Evolutionary conservation across 768 basidiomycete genomes (phyloP).

Genomic region (Mycena vitilis): DNA sequence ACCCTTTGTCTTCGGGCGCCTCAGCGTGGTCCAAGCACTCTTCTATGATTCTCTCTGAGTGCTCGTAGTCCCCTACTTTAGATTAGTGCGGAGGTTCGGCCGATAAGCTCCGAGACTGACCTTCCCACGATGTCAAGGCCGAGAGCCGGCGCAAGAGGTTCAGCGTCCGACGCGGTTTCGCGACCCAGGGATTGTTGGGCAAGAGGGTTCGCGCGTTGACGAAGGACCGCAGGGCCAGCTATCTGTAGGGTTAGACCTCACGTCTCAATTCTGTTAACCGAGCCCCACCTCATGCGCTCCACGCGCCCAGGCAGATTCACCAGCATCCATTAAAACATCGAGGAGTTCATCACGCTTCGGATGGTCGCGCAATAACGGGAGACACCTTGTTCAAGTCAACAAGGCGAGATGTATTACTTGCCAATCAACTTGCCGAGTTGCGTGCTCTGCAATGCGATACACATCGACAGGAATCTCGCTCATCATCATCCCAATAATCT

Average conservation of each 20-base stretch:
- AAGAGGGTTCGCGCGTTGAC: slow-evolving; percentile 68
- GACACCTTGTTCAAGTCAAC: slow-evolving; percentile 56
- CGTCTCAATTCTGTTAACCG: too few species aligned
- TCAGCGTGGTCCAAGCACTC: slow-evolving; percentile 65
- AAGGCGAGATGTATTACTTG: neutral
- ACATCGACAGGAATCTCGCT: slow-evolving; percentile 71
- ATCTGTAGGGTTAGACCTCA: neutral
- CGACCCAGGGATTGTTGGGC: slow-evolving; percentile 64
- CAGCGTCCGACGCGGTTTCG: slow-evolving; percentile 61
- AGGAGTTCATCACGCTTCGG: slow-evolving; percentile 71
- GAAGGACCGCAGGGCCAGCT: slow-evolving; percentile 75
- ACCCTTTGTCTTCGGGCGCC: slow-evolving; percentile 66
- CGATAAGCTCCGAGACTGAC: slow-evolving; percentile 41
- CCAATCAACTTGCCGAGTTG: slow-evolving; percentile 59
- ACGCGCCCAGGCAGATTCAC: slow-evolving; percentile 75
- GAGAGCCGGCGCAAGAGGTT: slow-evolving; percentile 67
- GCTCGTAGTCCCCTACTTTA: slow-evolving; percentile 61
- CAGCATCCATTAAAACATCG: slow-evolving; percentile 72
- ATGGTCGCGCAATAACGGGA: slow-evolving; percentile 69
- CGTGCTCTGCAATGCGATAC: slow-evolving; percentile 78
- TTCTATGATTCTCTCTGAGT: slow-evolving; percentile 63
- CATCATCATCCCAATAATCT: slow-evolving; percentile 81
- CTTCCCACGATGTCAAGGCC: slow-evolving; percentile 73
- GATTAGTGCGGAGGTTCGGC: neutral
- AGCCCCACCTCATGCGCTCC: slow-evolving; percentile 76